phyloP scores from a whole-genome alignment of 78 protist species.

The Pigoraptor vietnamica region DNA sequence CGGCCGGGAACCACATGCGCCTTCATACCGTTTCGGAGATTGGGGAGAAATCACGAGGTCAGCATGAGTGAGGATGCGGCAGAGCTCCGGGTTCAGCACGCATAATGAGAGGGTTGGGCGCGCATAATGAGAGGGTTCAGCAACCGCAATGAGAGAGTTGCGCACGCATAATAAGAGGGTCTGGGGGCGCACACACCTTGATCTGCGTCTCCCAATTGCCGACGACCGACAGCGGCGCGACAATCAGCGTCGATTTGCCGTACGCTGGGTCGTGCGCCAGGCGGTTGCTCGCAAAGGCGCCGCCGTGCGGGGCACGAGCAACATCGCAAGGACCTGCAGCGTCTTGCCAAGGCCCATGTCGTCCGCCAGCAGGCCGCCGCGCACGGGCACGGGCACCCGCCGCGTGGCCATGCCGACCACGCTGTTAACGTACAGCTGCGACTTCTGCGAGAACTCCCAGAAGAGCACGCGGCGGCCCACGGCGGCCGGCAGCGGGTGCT shows the following conservation, averaged over 20 bases:
- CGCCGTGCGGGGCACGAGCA: neutral
- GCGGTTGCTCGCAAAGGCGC: neutral
- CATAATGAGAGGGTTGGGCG: too few relatives aligned
- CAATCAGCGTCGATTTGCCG: neutral
- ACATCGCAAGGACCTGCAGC: neutral
- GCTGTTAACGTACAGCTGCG: neutral
- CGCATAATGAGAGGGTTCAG: too few relatives aligned
- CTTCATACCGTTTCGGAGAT: too few relatives aligned
- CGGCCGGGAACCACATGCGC: neutral
- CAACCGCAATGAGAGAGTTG: too few relatives aligned
- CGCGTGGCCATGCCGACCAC: neutral
- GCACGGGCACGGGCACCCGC: neutral
- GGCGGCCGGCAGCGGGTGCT: neutral
- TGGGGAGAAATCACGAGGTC: too few relatives aligned
- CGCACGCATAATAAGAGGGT: too few relatives aligned
- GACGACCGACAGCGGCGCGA: neutral
- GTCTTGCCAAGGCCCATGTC: constrained; percentile 1
- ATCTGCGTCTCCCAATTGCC: neutral
- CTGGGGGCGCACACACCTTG: neutral
- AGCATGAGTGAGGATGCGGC: too few relatives aligned
- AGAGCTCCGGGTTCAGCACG: too few relatives aligned
- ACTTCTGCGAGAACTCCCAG: neutral
- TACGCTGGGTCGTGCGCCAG: neutral
- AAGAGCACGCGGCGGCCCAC: neutral
- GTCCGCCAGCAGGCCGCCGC: constrained; percentile 9